A percentile compares a stretch with the other conserved stretches of the same genome.
phyloP scores from a whole-genome alignment of 108 stramenopile species.

The Pinguiococcus pyrenoidosus region DNA sequence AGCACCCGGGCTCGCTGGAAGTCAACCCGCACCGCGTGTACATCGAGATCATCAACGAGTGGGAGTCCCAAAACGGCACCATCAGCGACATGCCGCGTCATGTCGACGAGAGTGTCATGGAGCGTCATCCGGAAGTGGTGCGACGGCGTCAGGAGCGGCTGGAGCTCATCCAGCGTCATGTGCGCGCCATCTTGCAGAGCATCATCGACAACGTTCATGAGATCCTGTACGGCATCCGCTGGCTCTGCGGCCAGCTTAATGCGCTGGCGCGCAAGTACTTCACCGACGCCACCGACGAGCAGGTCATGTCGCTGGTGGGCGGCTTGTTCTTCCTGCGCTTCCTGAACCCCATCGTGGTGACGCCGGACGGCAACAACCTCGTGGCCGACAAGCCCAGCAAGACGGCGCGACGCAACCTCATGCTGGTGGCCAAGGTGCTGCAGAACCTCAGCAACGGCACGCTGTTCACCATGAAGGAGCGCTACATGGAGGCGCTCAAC shows the following conservation, averaged over 20 bases:
- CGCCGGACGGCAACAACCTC: conserved; percentile 8
- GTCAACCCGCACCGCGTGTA: conserved; percentile 3
- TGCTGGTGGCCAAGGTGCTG: conserved; percentile 5
- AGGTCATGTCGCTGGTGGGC: conserved; percentile 7
- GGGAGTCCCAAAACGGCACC: background rate
- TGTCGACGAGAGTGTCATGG: background rate
- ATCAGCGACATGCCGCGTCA: too few relatives aligned
- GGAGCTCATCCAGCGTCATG: background rate
- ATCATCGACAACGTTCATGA: background rate
- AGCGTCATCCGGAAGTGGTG: background rate
- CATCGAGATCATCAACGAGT: conserved; percentile 5
- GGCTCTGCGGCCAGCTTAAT: background rate
- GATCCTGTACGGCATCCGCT: conserved; percentile 4
- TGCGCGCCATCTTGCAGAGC: background rate
- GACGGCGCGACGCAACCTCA: conserved; percentile 1
- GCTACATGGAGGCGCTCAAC: background rate
- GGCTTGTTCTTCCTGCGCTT: conserved; percentile 9
- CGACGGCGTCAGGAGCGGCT: background rate
- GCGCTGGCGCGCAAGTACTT: background rate
- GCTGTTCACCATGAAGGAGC: conserved; percentile 1
- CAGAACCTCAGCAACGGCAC: conserved; percentile 5
- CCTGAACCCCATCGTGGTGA: conserved; percentile 3
- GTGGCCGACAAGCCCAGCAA: background rate
- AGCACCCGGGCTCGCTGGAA: background rate
- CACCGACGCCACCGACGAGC: background rate